phyloP scores from a whole-genome alignment of 768 basidiomycete genomes.

The Vishniacozyma victoriae region DNA sequence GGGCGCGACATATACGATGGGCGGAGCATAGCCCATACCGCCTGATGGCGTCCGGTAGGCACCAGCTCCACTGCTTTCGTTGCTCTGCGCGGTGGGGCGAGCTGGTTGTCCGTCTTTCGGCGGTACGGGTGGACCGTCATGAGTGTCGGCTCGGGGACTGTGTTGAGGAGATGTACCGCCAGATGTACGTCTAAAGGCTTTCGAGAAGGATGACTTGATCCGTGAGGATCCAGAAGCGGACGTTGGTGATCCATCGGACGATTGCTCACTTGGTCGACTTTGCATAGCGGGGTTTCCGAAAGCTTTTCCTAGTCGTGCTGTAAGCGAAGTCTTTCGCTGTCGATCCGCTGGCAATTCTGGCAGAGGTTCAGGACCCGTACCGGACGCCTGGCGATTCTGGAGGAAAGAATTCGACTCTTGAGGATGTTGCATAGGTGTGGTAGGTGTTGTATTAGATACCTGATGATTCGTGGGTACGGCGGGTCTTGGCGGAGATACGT shows the following conservation, averaged over 20 bases:
- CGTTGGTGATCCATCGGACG: not conserved
- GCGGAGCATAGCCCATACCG: not conserved
- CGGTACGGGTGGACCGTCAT: constrained; percentile 15
- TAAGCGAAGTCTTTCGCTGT: not conserved
- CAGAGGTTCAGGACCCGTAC: too few species aligned
- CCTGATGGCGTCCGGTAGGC: not conserved
- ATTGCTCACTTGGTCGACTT: too few species aligned
- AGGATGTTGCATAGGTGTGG: too few species aligned
- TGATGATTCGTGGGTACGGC: too few species aligned
- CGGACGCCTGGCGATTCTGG: too few species aligned
- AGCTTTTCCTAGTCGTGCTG: not conserved
- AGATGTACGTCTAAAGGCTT: not conserved
- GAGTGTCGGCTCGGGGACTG: constrained; percentile 1
- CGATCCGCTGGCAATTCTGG: not conserved
- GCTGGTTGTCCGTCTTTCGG: constrained; percentile 8
- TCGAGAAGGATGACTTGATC: not conserved
- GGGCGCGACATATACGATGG: not conserved
- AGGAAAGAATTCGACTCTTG: too few species aligned
- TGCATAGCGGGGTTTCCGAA: not conserved
- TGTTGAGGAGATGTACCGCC: not conserved
- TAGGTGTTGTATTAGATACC: too few species aligned
- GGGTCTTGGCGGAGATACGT: too few species aligned
- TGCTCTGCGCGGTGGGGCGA: not conserved
- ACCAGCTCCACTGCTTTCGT: not conserved
- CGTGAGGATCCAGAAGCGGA: not conserved